Evolutionary conservation across 768 basidiomycete genomes (phyloP).

Genomic region (Scleroderma citrinum): DNA sequence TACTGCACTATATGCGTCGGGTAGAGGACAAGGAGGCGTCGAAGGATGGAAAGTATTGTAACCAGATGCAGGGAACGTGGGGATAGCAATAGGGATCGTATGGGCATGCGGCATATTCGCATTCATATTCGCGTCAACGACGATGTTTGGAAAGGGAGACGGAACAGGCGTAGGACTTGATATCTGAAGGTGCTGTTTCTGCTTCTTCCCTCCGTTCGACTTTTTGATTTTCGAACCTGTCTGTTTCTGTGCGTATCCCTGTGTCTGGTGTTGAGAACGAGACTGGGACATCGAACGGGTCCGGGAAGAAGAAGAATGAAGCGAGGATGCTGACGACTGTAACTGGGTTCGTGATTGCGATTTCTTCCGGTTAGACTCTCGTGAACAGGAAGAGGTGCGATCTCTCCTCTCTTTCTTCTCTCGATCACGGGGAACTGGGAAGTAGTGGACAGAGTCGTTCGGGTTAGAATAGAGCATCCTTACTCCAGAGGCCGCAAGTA

Average conservation of each 20-base stretch:
- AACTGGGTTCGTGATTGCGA: neutral
- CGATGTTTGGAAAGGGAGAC: neutral
- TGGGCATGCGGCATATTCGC: neutral
- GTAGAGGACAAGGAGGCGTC: neutral
- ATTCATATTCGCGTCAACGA: neutral
- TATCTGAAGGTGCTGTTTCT: neutral
- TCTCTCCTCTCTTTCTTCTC: constrained; percentile 4
- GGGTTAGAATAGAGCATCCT: constrained; percentile 16
- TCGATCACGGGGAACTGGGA: constrained; percentile 9
- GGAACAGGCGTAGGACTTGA: neutral
- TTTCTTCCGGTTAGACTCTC: neutral
- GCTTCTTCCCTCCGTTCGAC: no score
- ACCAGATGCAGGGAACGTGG: neutral
- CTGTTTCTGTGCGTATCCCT: neutral
- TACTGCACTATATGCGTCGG: neutral
- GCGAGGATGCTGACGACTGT: neutral
- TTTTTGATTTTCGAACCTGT: neutral
- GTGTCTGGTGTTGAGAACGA: neutral
- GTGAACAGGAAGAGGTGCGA: neutral
- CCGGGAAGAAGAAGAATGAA: neutral
- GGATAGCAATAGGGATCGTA: neutral
- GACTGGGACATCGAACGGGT: neutral
- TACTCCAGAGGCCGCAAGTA: constrained; percentile 8
- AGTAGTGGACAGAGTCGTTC: constrained; percentile 9
- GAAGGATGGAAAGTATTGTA: neutral